Evolutionary conservation across 305 asterid species (phyloP).

Genomic region (Fraxinus dipetala): DNA sequence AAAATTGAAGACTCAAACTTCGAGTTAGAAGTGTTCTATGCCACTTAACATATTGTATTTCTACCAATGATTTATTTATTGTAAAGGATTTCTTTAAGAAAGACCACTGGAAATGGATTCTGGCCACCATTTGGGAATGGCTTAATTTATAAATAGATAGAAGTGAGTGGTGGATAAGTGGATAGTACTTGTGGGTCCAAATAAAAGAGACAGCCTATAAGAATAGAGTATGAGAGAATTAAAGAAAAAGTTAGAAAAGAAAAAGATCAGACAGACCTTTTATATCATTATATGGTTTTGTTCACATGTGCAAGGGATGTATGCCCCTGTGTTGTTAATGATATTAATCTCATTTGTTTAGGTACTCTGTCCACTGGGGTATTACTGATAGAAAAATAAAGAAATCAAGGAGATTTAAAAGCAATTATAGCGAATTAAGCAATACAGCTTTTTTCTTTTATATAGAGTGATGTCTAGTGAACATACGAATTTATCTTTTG

Average conservation of each 20-base stretch:
- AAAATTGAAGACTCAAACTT: neutral
- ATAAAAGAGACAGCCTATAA: conserved; percentile 1
- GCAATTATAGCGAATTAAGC: neutral
- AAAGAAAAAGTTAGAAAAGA: neutral
- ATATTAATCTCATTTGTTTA: neutral
- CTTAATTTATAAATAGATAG: no score
- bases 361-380: neutral
- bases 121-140: neutral
- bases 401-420: neutral
- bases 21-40: neutral
- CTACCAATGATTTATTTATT: neutral
- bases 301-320: neutral
- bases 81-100: neutral
- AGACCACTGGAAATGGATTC: neutral
- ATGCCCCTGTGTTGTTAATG: neutral
- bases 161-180: neutral
- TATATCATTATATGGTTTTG: neutral
- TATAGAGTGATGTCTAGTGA: neutral
- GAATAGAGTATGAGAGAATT: neutral
- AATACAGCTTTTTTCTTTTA: neutral
- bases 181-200: neutral
- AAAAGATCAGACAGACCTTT: neutral
- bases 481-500: neutral
- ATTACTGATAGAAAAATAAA: neutral
- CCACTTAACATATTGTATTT: neutral